phyloP scores from a whole-genome alignment of 371 early-diverging fungal species.

The Syncephalis fuscata region DNA sequence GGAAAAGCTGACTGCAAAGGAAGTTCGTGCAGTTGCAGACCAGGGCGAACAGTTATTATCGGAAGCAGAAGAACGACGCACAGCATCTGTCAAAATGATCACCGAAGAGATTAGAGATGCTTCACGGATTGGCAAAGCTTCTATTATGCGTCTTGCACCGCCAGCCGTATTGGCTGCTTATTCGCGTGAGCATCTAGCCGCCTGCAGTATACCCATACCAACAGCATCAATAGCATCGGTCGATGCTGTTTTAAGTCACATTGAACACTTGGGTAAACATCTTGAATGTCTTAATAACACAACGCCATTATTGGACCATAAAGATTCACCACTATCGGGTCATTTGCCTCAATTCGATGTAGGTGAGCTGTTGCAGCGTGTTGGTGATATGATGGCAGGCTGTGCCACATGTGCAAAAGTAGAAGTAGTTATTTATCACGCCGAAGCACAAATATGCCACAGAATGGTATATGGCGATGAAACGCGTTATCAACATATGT shows the following conservation, averaged over 20 bases:
- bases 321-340: not conserved
- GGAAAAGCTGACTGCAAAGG: no score
- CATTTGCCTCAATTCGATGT: conserved; percentile 26
- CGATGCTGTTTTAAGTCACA: conserved; percentile 2
- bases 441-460: conserved; percentile 30
- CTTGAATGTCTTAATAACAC: conserved; percentile 1
- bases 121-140: no score
- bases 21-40: no score
- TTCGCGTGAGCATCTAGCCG: conserved; percentile 24
- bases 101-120: no score
- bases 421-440: conserved; percentile 38
- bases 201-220: conserved; percentile 31
- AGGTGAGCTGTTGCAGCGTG: conserved; percentile 35
- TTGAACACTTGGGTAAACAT: conserved; percentile 5
- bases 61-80: no score
- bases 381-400: conserved; percentile 44
- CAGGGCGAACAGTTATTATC: no score
- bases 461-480: conserved; percentile 35
- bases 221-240: conserved; percentile 24
- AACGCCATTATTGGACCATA: not conserved
- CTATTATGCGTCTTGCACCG: conserved; percentile 1
- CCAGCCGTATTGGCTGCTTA: conserved; percentile 19
- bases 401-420: conserved; percentile 33
- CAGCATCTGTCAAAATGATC: no score
- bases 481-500: conserved; percentile 29